Evolutionary conservation across 441 rosid genomes (phyloP), one percentile per base, ranked within the genome.

Genomic region (Brassica balearica): DNA sequence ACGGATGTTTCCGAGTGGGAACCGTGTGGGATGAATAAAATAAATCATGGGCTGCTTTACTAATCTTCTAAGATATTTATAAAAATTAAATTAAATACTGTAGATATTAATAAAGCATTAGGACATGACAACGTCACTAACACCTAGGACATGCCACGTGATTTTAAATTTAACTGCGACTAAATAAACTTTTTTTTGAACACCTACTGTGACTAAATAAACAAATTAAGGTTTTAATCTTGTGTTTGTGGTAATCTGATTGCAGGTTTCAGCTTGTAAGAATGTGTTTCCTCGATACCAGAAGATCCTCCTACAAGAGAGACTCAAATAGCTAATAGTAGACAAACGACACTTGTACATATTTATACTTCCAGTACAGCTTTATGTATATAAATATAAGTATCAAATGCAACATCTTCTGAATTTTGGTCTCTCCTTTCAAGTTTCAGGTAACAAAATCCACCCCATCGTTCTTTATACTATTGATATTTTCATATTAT

Each of bases 201-300:
- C 36, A 12, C 41, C 3, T 5, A 23, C 8, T 36, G 25, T 74
- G 77, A 53, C 46, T 29, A 48, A 41, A 2, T 17, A 36, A 56
- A 51, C 11, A 62, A 22, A 36, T 23, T 15, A 41, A 41, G 19
- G 25, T 53, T 58, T 41, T 65, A 59, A 29, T 32, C 67, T 48
- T 27, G 11, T 65, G 41, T 77, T 8, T 12, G n/a, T 70, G 23
- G 9, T 71, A 10, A 27, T 74, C 56, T 23, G 38, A 59, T 71
- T 59, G 32, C 66, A 69, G 98, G 88, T 93, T 78, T 93, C 98
- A 51, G 92, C 92, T 76, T 88, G 88, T 84, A 90, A 91, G 81
- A 88, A 88, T 34, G 92, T 87, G 80, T 88, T 86, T 73, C 92
- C 94, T 0, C 79, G 97, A 58, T 88, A 91, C 62, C 91, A 88